phyloP scores from a whole-genome alignment of 2,329 filamentous ascomycete genomes.

The Domatiomyces globalis region DNA sequence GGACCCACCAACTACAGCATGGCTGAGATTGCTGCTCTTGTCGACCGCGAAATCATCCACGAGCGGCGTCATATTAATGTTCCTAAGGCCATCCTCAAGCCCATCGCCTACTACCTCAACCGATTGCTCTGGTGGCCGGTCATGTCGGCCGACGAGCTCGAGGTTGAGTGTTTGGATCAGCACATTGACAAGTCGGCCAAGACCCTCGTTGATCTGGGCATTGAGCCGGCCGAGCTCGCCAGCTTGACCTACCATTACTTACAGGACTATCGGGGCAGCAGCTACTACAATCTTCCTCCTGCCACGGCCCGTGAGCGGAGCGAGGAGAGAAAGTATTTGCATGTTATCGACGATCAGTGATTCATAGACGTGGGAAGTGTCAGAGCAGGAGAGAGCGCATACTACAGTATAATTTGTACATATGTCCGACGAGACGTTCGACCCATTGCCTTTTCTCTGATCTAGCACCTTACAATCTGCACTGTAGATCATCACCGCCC shows the following conservation, averaged over 20 bases:
- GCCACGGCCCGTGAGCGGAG: slow-evolving; percentile 87
- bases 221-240: slow-evolving; percentile 74
- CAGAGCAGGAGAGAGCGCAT: not conserved
- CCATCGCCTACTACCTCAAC: slow-evolving; percentile 61
- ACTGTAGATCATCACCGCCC: too few relatives aligned
- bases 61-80: slow-evolving; percentile 81
- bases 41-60: slow-evolving; percentile 87
- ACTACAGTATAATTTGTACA: not conserved
- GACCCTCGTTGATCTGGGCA: slow-evolving; percentile 86
- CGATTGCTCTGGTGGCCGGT: slow-evolving; percentile 78
- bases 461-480: too few relatives aligned
- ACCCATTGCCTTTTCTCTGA: too few relatives aligned
- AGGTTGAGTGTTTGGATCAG: slow-evolving; percentile 88
- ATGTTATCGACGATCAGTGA: slow-evolving; percentile 79
- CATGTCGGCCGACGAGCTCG: slow-evolving; percentile 63
- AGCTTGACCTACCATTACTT: slow-evolving; percentile 88
- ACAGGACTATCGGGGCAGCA: slow-evolving; percentile 77
- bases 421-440: not conserved
- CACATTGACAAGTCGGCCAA: slow-evolving; percentile 79
- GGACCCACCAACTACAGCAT: slow-evolving; percentile 88
- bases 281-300: slow-evolving; percentile 85
- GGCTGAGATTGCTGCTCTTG: slow-evolving; percentile 69
- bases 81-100: slow-evolving; percentile 66
- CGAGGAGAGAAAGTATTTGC: slow-evolving; percentile 93
- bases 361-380: not conserved